Evolutionary conservation across 1,284 basidiomycete genomes (phyloP), one percentile per base, ranked within the genome.

Genomic region (Microbotryomycetes sp.): DNA sequence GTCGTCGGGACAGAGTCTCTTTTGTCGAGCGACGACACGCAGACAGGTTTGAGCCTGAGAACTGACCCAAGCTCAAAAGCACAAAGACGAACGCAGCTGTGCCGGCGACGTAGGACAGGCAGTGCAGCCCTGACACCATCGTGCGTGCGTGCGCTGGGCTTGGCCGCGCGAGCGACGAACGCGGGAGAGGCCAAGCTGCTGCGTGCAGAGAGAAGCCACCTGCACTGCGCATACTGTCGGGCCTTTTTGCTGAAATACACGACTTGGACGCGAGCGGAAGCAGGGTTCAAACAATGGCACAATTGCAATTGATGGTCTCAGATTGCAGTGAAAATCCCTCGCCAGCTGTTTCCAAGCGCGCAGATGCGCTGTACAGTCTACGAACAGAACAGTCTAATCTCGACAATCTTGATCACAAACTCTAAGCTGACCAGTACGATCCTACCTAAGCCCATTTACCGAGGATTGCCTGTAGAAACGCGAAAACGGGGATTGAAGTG

Each of bases 51-150:
- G 30, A 14, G 62, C 62, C 56, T 14, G 22, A 47, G 29, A n/a
- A 65, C 80, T 60, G 58, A 87, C 88, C 88, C 60, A 91, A 78
- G 25, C 86, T 88, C 49, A 91, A 79, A 2, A 87, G 89, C 46
- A 89, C 84, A 70, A 90, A 91, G 60, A 84, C 79, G 73, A 90
- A 87, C 6, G 83, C 87, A 42, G 82, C 83, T 48, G 84, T 63
- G 19, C 82, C 80, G 25, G 86, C 86, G 48, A 81, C 76, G 78
- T 88, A 89, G 65, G 72, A 72, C 25, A 75, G 62, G 19, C 59
- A 50, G 57, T 76, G 73, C 45, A 77, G 69, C 26, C 74, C 64
- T 29, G 67, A 50, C 64, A 74, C 69, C 59, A 56, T 65, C 14
- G 51, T 47, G 51, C 9, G 15, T 28, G 31, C 56, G 49, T 42